Evolutionary conservation across 768 basidiomycete species (phyloP), one percentile per base, ranked within the genome.

Genomic region (Auricularia sp.): DNA sequence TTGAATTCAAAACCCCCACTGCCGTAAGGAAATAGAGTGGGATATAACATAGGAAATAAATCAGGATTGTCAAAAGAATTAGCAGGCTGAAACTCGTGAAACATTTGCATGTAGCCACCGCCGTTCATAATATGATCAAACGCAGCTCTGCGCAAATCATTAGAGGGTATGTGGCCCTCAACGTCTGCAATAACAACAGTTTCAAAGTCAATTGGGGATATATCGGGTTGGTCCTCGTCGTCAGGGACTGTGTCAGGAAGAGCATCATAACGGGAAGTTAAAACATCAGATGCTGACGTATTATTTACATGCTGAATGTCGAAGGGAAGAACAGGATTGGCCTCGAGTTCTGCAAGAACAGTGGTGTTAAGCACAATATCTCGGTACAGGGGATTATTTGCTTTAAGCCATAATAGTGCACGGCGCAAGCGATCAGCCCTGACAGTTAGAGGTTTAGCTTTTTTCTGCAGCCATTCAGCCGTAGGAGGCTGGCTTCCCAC

Each of bases 1-100:
- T 47, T 42, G 10, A 64, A 36, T n/a, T 71, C 65, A n/a, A 70
- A 67, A 0, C 70, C 68, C 1, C 70, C 70, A 8, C 60, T 2
- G 1, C 68, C 69, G 61, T 66, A 70, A n/a, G 70, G 70, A 62
- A 66, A 70, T 1, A 71, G 51, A 12, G 67, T 70, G 1, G 70
- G 70, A 62, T 68, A 70, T 5, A 70, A 54, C 67, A 67, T 43
- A 1, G 65, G 69, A 51, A 70, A 68, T 1, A 70, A 35, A 3
- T 53, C 18, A 4, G 62, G 51, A 62, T 69, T 65, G 8, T 44
- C 11, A 33, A 64, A 67, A 33, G 66, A 61, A 62, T 68, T 68
- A 3, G 36, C 67, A 6, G 67, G 67, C 12, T 43, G 5, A 7
- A 3, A 4, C 3, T 21, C 62, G 53, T 69, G 68, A 8, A 33